Conservation (phyloP, 2,329 filamentous ascomycete genomes). For the Neonectria hederae region DNA sequence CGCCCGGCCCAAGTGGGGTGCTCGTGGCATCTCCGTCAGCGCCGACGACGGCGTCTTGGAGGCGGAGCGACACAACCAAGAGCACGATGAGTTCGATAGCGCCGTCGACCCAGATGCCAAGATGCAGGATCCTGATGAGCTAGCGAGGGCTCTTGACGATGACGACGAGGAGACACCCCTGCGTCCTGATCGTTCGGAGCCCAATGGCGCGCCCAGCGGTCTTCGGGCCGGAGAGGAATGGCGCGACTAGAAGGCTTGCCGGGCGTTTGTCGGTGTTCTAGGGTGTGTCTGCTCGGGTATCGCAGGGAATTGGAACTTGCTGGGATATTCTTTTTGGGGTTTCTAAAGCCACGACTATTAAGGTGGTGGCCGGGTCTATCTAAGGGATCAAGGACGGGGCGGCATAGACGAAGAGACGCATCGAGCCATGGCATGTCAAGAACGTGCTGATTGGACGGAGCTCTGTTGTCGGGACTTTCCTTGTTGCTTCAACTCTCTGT, state of each 20-base stretch:
- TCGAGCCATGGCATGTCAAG: background rate
- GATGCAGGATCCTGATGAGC: constrained; percentile 73
- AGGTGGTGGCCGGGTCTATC: background rate
- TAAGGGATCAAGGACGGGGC: constrained; percentile 23
- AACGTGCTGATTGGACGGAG: background rate
- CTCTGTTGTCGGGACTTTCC: background rate
- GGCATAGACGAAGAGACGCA: constrained; percentile 6
- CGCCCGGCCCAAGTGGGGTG: constrained; percentile 67
- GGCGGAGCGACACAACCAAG: constrained; percentile 57
- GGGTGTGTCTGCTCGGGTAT: constrained; percentile 14
- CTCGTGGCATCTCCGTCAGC: constrained; percentile 72
- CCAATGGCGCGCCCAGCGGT: constrained; percentile 47
- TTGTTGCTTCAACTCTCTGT: constrained; percentile 6
- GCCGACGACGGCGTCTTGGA: constrained; percentile 70
- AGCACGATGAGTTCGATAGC: constrained; percentile 57
- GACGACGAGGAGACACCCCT: constrained; percentile 57
- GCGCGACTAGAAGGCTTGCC: constrained; percentile 46
- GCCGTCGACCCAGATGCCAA: constrained; percentile 68
- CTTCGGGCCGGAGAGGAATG: constrained; percentile 60
- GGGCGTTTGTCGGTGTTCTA: constrained; percentile 11
- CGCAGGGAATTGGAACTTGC: constrained; percentile 9
- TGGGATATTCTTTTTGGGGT: constrained; percentile 21
- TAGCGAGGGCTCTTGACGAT: constrained; percentile 67
- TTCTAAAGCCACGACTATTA: constrained; percentile 14
- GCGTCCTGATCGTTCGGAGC: constrained; percentile 41